A percentile compares a stretch with the other conserved stretches of the same genome.
Evolutionary conservation across 495 filamentous ascomycete species (phyloP).

Genomic region (Penicillium pancosmium): DNA sequence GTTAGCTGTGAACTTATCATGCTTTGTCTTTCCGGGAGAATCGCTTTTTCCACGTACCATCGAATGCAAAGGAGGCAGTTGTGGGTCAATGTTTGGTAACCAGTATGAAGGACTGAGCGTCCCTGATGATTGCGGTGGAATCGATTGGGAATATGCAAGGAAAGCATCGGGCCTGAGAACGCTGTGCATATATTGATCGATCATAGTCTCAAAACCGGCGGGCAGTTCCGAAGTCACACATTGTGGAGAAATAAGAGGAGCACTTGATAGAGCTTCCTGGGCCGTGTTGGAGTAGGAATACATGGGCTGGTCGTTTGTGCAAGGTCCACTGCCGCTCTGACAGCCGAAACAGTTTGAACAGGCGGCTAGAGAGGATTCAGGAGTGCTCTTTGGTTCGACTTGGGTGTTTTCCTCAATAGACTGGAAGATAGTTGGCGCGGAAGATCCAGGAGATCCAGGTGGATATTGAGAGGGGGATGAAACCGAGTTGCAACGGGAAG

Average conservation of each 20-base stretch:
- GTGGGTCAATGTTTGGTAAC: constrained; percentile 15
- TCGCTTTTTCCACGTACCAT: constrained; percentile 1
- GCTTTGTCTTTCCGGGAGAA: background rate
- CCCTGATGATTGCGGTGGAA: background rate
- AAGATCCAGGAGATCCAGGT: background rate
- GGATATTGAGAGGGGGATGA: constrained; percentile 5
- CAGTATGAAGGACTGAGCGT: constrained; percentile 10
- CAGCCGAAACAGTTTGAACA: constrained; percentile 8
- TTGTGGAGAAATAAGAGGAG: constrained; percentile 5
- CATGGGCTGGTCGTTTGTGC: background rate
- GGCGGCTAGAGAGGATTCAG: background rate
- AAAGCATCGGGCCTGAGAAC: constrained; percentile 19
- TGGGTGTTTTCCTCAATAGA: background rate
- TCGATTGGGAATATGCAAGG: constrained; percentile 1
- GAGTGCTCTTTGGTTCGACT: background rate
- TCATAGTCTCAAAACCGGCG: background rate
- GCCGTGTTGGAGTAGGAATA: constrained; percentile 3
- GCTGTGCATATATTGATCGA: constrained; percentile 15
- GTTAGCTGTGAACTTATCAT: background rate
- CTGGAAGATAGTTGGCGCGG: background rate
- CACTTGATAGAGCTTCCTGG: background rate
- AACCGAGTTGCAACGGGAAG: constrained; percentile 3
- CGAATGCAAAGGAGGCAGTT: constrained; percentile 8
- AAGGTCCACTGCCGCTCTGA: background rate
- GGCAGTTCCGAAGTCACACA: background rate